Base-by-base conservation (phyloP, 1,284 basidiomycete genomes). In the Schizophyllum amplum region DNA sequence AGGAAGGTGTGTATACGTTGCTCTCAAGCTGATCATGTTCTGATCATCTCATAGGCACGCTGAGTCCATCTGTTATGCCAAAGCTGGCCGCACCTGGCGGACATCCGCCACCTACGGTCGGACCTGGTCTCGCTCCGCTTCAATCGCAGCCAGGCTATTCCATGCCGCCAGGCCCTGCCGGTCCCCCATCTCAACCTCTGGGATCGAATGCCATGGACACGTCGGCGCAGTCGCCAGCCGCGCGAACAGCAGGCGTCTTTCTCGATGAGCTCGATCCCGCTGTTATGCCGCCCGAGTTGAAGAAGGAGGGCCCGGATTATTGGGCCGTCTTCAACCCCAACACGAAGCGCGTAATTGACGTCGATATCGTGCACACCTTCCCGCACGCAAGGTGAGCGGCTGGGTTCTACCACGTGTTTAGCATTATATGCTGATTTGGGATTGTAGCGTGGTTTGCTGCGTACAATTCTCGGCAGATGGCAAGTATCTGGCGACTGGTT, bases 241-340 rank as follows among this genome's bases (percentile, higher is more conserved):
- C 33, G 2, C 33, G 33, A 50, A 11, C 48, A 2, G 48, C 13
- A 9, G 15, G 9, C 13, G 48, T 20, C 20, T 50, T 50, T 20
- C 24, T 50, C 20, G 48, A 50, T 24, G 75, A 76, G 53, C 55
- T 73, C 9, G 74, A 76, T 56, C 67, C 70, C 1, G 66, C 71
- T 21, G 68, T 51, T 15, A 64, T 77, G 4, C 69, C 76, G 0
- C 65, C 74, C 1, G 77, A 78, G 27, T 64, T 70, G 55, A 77
- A 75, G 67, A 75, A 74, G 60, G 76, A 79, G 69, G 95, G 94
- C 0, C 75, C 77, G 33, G 97, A 98, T 71, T 99, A 97, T 97
- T 90, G 95, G 66, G 94, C 92, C 20, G 83, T 97, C 55, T 98
- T 94, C 78, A 97, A 94, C 69, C 88, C 91, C 13, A 87, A 90